These are phyloP conservation scores for Leishmania tropica DNA, from an alignment of 208 protist species.

Conservation along the genomic window DNA sequence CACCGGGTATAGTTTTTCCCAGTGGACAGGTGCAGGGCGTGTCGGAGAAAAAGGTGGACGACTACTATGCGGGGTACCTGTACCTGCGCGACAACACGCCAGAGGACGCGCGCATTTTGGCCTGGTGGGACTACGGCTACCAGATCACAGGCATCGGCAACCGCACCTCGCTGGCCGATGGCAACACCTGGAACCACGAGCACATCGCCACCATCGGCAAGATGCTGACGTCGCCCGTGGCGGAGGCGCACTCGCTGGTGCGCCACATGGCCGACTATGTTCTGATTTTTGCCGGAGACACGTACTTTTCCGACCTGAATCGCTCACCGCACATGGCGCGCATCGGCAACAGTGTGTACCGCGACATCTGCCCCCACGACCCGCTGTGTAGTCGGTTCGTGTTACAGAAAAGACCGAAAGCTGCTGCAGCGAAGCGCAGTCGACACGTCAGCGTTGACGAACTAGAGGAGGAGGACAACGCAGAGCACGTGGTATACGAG, in stretches of 20 bases:
- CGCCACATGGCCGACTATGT: slow-evolving; percentile 97
- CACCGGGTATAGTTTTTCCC: no score
- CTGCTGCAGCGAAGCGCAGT: no score
- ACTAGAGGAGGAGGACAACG: no score
- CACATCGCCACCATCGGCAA: slow-evolving; percentile 98
- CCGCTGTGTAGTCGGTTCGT: slow-evolving; percentile 34
- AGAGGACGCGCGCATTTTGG: slow-evolving; percentile 93
- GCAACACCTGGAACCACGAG: slow-evolving; percentile 99
- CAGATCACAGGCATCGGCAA: slow-evolving; percentile 98
- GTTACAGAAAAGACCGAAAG: no score
- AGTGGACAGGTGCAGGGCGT: no score
- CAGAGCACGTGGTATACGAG: no score
- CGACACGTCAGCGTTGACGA: no score
- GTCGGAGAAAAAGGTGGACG: no score
- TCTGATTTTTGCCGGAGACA: slow-evolving; percentile 32
- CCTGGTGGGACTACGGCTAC: slow-evolving; percentile 99
- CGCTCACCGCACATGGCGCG: slow-evolving; percentile 67
- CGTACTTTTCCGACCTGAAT: slow-evolving; percentile 24
- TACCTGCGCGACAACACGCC: slow-evolving; percentile 93
- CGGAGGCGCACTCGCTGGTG: slow-evolving; percentile 91
- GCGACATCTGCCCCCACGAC: slow-evolving; percentile 73
- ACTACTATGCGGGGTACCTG: no score
- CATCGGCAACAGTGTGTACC: slow-evolving; percentile 84
- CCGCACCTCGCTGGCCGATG: slow-evolving; percentile 96
- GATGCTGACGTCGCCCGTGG: slow-evolving; percentile 85